Evolutionary conservation across 2,329 filamentous ascomycete genomes (phyloP).

Genomic region (Ophiostoma sp.): DNA sequence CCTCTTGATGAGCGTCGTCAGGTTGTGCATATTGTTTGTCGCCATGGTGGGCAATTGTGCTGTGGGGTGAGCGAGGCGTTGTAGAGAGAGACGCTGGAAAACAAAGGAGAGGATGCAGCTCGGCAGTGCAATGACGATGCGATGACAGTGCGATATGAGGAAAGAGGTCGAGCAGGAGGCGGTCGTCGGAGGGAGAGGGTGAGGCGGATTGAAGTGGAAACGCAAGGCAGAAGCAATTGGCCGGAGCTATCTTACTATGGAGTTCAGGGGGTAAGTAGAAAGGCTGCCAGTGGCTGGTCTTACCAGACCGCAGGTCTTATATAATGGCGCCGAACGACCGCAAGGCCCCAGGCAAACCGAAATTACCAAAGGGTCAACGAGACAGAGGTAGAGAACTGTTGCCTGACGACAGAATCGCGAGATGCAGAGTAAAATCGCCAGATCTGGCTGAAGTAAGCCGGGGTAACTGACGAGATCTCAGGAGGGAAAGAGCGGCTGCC

Average conservation of each 20-base stretch:
- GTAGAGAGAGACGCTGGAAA: background rate
- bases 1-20: conserved; percentile 98
- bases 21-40: conserved; percentile 84
- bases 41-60: conserved; percentile 51
- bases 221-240: conserved; percentile 7
- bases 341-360: background rate
- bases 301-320: background rate
- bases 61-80: background rate
- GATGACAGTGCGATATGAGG: background rate
- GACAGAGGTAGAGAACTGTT: background rate
- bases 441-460: conserved; percentile 12
- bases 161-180: background rate
- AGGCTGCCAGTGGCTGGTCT: conserved; percentile 12
- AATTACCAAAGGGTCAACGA: background rate
- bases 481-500: conserved; percentile 1
- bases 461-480: background rate
- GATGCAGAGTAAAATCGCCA: background rate
- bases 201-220: conserved; percentile 12
- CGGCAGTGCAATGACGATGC: background rate
- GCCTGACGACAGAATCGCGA: background rate
- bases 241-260: background rate
- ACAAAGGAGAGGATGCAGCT: background rate
- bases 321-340: background rate
- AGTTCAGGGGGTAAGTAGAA: conserved; percentile 10
- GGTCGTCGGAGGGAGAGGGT: conserved; percentile 9